A percentile compares a stretch with the other conserved stretches of the same genome.
These are phyloP conservation scores for Sarcodon aspratus DNA, from an alignment of 768 basidiomycete species.

Conservation along the genomic window DNA sequence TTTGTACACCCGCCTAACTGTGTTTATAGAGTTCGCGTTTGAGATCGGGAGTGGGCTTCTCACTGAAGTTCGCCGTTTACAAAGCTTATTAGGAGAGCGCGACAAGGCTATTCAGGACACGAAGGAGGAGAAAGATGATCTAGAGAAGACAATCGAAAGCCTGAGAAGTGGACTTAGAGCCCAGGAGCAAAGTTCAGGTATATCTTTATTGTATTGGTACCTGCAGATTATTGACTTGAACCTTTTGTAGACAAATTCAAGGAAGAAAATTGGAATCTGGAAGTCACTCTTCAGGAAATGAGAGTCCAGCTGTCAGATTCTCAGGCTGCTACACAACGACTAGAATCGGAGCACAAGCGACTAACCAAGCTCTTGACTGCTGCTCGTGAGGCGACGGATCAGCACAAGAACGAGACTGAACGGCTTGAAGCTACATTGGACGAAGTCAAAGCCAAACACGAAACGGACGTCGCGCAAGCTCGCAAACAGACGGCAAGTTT, in stretches of 20 bases:
- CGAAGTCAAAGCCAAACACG: conserved; percentile 82
- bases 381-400: conserved; percentile 67
- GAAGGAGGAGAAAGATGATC: conserved; percentile 86
- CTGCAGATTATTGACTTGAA: conserved; percentile 4
- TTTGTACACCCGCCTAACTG: conserved; percentile 8
- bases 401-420: conserved; percentile 80
- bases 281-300: conserved; percentile 84
- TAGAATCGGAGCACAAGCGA: conserved; percentile 78
- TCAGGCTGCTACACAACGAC: conserved; percentile 51
- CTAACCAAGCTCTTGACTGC: conserved; percentile 63
- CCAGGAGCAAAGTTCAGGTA: conserved; percentile 76
- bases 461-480: conserved; percentile 89
- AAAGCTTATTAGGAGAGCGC: conserved; percentile 81
- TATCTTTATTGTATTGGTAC: conserved; percentile 12
- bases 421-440: conserved; percentile 50
- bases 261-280: conserved; percentile 99
- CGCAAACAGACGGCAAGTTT: conserved; percentile 81
- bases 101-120: conserved; percentile 89
- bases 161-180: conserved; percentile 63
- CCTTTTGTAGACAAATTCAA: conserved; percentile 72
- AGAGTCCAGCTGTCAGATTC: conserved; percentile 57
- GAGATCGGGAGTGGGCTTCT: conserved; percentile 92
- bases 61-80: conserved; percentile 84
- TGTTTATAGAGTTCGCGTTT: conserved; percentile 79
- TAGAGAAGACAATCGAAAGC: conserved; percentile 69